Conservation (phyloP, 2,329 filamentous ascomycete genomes). For the Colletotrichum sp. region DNA sequence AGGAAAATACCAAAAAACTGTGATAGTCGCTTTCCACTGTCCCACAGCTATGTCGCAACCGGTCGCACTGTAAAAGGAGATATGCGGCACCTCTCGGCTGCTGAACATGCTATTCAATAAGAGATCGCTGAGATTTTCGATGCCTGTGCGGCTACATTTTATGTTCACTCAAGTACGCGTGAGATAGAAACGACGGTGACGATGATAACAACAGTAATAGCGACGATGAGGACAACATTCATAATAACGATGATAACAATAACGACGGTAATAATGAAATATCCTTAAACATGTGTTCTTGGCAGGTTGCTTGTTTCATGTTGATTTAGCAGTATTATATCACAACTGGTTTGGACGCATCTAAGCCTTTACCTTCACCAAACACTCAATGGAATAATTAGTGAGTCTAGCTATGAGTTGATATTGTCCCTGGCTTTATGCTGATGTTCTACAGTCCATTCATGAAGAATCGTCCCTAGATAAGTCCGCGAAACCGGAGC, state of each 20-base stretch:
- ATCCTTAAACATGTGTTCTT: rapidly evolving
- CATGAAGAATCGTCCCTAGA: too few species aligned
- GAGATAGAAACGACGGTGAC: too few species aligned
- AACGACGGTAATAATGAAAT: neutral
- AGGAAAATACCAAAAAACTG: neutral
- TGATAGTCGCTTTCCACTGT: neutral
- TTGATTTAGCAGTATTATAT: too few species aligned
- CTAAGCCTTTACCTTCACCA: rapidly evolving
- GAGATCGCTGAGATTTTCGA: too few species aligned
- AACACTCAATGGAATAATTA: too few species aligned
- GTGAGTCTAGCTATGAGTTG: rapidly evolving
- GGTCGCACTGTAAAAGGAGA: neutral
- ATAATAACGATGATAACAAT: rapidly evolving
- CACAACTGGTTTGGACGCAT: too few species aligned
- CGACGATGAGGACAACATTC: rapidly evolving
- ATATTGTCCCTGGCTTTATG: too few species aligned
- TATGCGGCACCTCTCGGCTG: neutral
- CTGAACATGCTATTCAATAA: neutral
- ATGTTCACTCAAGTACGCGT: rapidly evolving
- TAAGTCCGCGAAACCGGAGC: too few species aligned
- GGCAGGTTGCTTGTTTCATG: rapidly evolving
- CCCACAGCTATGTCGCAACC: neutral
- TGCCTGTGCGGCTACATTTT: too few species aligned
- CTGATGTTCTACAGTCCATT: too few species aligned
- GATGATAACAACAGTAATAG: too few species aligned